Conservation (phyloP, 1,139 yeast species). For the Hansenula sp. region DNA sequence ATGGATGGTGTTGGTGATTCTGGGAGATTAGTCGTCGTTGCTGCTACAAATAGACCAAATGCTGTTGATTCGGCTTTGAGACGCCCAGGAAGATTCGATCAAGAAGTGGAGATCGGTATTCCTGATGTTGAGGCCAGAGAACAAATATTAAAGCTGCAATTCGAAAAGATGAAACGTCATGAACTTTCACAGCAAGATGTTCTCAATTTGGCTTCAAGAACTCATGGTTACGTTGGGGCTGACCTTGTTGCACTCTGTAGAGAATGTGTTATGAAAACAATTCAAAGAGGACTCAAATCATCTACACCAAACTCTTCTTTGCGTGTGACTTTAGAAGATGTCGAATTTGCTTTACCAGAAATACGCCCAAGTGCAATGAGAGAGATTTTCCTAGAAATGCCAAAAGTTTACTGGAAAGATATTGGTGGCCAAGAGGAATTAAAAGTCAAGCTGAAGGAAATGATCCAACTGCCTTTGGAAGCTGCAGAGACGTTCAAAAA, state of each 20-base stretch:
- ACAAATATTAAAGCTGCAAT: constrained; percentile 60
- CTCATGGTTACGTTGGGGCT: constrained; percentile 81
- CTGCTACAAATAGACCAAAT: constrained; percentile 81
- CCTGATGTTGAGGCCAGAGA: constrained; percentile 68
- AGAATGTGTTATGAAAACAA: constrained; percentile 84
- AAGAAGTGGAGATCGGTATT: constrained; percentile 75
- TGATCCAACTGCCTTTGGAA: constrained; percentile 86
- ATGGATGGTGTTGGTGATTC: constrained; percentile 84
- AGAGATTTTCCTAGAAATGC: constrained; percentile 90
- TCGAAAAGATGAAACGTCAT: constrained; percentile 62
- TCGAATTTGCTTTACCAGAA: constrained; percentile 66
- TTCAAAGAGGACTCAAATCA: constrained; percentile 50
- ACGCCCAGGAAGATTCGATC: constrained; percentile 92
- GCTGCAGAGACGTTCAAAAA: constrained; percentile 73
- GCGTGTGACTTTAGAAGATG: constrained; percentile 44
- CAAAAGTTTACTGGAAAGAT: constrained; percentile 90
- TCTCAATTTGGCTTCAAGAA: constrained; percentile 55
- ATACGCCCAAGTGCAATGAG: constrained; percentile 96
- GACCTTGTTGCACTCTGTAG: constrained; percentile 85
- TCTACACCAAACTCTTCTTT: constrained; percentile 33
- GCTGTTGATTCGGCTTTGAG: constrained; percentile 81
- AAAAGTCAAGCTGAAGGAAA: constrained; percentile 77
- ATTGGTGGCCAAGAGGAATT: constrained; percentile 92
- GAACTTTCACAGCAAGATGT: constrained; percentile 51
- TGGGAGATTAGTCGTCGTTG: constrained; percentile 72